phyloP scores from a whole-genome alignment of 2,329 filamentous ascomycete genomes.

The Sporothrix protearum region DNA sequence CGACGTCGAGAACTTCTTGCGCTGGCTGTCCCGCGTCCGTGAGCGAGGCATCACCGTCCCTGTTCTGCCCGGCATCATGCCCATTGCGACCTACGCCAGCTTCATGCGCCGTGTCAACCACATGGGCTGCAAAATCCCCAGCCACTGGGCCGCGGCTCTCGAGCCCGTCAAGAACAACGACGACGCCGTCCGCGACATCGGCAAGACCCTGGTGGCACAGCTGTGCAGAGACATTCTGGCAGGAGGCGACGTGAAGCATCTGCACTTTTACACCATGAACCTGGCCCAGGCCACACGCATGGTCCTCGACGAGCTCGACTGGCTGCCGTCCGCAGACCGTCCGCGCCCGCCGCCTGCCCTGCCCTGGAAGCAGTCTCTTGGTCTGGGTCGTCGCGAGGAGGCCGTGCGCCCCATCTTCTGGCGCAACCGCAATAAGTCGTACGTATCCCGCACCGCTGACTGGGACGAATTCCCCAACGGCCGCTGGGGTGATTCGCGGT shows the following conservation, averaged over 20 bases:
- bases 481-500: constrained; percentile 95
- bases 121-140: constrained; percentile 81
- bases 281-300: constrained; percentile 89
- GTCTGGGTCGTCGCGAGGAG: constrained; percentile 80
- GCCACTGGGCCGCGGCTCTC: constrained; percentile 73
- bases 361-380: constrained; percentile 93
- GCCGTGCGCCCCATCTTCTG: constrained; percentile 98
- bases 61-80: constrained; percentile 87
- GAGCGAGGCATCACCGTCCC: constrained; percentile 69
- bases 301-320: constrained; percentile 83
- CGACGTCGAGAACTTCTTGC: constrained; percentile 89
- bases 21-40: constrained; percentile 83
- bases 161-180: constrained; percentile 98
- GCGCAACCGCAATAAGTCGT: constrained; percentile 94
- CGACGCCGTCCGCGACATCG: constrained; percentile 82
- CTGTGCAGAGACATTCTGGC: constrained; percentile 85
- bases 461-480: constrained; percentile 99
- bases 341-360: constrained; percentile 78
- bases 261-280: constrained; percentile 99
- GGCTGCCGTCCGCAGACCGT: constrained; percentile 72
- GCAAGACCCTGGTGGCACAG: constrained; percentile 79
- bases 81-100: constrained; percentile 90
- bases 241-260: constrained; percentile 70
- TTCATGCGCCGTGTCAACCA: constrained; percentile 88
- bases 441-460: constrained; percentile 90